A percentile compares a stretch with the other conserved stretches of the same genome.
These are phyloP conservation scores for Xylaria palmicola DNA, from an alignment of 495 filamentous ascomycete genomes.

Conservation along the genomic window DNA sequence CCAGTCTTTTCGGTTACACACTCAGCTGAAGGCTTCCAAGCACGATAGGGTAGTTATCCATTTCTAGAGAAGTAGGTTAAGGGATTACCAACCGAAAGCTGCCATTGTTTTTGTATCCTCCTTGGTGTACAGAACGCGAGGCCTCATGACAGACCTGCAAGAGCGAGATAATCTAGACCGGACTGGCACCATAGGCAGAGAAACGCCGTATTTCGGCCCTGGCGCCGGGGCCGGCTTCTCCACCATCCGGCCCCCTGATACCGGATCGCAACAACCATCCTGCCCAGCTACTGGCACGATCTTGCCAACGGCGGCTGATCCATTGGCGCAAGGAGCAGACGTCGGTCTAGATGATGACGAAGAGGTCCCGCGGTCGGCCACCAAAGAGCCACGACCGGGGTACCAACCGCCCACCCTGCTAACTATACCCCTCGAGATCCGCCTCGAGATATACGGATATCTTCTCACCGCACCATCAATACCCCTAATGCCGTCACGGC, in stretches of 20 bases:
- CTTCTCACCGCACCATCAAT: constrained; percentile 32
- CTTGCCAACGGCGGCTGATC: background rate
- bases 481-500: background rate
- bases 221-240: background rate
- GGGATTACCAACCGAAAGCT: background rate
- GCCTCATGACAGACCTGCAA: background rate
- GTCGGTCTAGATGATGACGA: background rate
- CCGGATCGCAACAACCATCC: background rate
- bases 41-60: background rate
- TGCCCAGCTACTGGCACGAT: background rate
- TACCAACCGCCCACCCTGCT: constrained; percentile 32
- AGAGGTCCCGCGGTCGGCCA: background rate
- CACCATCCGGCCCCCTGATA: background rate
- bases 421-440: constrained; percentile 49
- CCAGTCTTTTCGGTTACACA: background rate
- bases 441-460: constrained; percentile 48
- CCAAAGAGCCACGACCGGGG: background rate
- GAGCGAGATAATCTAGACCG: background rate
- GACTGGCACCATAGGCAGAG: background rate
- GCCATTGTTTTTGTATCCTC: no score
- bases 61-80: background rate
- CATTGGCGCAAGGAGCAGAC: background rate
- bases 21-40: background rate
- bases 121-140: no score
- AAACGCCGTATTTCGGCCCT: background rate